These are phyloP conservation scores for Chlorella sorokiniana DNA, from an alignment of 139 green algal species.

Conservation along the genomic window DNA sequence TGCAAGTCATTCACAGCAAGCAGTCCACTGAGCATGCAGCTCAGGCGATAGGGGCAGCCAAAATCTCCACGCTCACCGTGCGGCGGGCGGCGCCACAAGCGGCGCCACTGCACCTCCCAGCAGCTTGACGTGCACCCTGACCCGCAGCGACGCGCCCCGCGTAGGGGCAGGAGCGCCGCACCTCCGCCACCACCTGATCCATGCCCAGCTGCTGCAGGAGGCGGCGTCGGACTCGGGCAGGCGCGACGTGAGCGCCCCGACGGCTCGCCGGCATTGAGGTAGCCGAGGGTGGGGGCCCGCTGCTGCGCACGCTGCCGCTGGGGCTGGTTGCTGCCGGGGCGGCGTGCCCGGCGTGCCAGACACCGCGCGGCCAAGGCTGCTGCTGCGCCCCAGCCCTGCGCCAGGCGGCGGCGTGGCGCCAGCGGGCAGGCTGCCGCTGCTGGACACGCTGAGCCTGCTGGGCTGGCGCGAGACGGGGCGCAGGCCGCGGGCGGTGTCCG, in stretches of 20 bases:
- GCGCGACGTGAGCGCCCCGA: constrained; percentile 1
- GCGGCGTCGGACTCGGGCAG: background rate
- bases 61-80: too few species aligned
- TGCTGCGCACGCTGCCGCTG: constrained; percentile 7
- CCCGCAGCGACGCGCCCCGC: constrained; percentile 17
- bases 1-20: too few species aligned
- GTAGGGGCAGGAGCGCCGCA: constrained; percentile 26
- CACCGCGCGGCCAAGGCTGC: background rate
- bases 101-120: constrained; percentile 10
- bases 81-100: too few species aligned
- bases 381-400: background rate
- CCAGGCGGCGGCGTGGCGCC: background rate
- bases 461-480: constrained; percentile 3
- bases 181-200: constrained; percentile 13
- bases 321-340: background rate
- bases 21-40: too few species aligned
- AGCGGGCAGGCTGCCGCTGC: background rate
- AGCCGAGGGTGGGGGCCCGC: background rate
- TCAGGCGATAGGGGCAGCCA: too few species aligned
- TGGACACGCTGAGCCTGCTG: constrained; percentile 29
- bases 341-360: background rate
- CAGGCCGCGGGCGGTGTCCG: constrained; percentile 10
- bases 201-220: constrained; percentile 5
- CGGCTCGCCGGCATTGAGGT: background rate
- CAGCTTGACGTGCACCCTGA: constrained; percentile 3